These are phyloP conservation scores for Arthrocladium fulminans DNA, from an alignment of 2,329 filamentous ascomycete genomes.

Conservation along the genomic window DNA sequence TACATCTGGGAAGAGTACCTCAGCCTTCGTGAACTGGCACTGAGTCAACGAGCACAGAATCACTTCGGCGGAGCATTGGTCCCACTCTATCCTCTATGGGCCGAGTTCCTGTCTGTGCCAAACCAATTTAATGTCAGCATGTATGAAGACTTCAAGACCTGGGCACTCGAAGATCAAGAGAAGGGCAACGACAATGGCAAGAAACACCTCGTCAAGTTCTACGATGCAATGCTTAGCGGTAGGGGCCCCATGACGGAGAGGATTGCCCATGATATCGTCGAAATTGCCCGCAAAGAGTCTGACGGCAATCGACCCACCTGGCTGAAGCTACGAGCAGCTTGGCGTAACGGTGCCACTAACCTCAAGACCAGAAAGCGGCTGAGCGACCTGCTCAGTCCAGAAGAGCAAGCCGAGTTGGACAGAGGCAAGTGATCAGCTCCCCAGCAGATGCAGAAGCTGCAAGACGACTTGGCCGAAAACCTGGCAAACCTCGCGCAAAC, in stretches of 20 bases:
- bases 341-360: conserved; percentile 47
- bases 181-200: conserved; percentile 49
- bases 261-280: conserved; percentile 48
- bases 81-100: conserved; percentile 63
- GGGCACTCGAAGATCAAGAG: conserved; percentile 56
- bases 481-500: too few species aligned
- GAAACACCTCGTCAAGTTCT: conserved; percentile 56
- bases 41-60: conserved; percentile 8
- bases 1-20: conserved; percentile 8
- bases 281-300: conserved; percentile 43
- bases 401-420: conserved; percentile 46
- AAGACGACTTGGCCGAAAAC: too few species aligned
- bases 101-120: conserved; percentile 52
- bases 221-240: conserved; percentile 49
- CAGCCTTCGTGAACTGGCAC: conserved; percentile 4
- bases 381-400: conserved; percentile 42
- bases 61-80: conserved; percentile 33
- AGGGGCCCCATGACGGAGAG: conserved; percentile 43
- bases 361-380: conserved; percentile 51
- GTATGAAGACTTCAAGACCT: conserved; percentile 64
- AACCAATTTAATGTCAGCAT: conserved; percentile 65
- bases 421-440: conserved; percentile 15
- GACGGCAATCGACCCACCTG: conserved; percentile 39
- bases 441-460: not conserved
- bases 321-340: conserved; percentile 43